These are phyloP conservation scores for Neurospora sp. DNA, from an alignment of 495 filamentous ascomycete species.

Conservation along the genomic window DNA sequence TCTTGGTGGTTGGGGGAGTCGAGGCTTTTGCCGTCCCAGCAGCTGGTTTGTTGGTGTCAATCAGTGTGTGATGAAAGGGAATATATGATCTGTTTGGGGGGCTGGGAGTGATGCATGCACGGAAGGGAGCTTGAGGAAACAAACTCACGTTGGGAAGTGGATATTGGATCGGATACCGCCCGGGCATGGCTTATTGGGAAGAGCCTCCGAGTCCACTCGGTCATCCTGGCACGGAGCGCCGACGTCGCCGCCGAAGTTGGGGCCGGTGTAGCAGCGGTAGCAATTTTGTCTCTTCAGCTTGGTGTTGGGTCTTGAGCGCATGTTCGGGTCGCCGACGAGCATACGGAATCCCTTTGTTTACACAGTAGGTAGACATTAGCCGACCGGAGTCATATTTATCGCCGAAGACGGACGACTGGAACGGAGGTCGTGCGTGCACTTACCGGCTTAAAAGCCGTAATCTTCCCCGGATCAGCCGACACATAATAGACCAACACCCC, in stretches of 20 bases:
- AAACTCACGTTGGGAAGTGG: slow-evolving; percentile 38
- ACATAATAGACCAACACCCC: slow-evolving; percentile 47
- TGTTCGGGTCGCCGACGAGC: slow-evolving; percentile 38
- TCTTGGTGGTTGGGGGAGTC: slow-evolving; percentile 44
- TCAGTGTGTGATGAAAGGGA: neutral
- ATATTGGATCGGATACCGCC: slow-evolving; percentile 44
- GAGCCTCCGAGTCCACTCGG: slow-evolving; percentile 28
- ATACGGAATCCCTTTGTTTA: slow-evolving; percentile 28
- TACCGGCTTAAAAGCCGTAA: slow-evolving; percentile 45
- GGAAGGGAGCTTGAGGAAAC: neutral
- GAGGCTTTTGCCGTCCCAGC: slow-evolving; percentile 47
- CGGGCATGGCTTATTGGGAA: slow-evolving; percentile 31
- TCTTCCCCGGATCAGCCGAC: slow-evolving; percentile 38
- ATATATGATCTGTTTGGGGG: too few species aligned
- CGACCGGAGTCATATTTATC: neutral
- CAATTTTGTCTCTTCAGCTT: slow-evolving; percentile 35
- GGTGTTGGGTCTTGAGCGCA: slow-evolving; percentile 27
- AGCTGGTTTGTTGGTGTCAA: slow-evolving; percentile 17
- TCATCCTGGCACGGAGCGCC: slow-evolving; percentile 33
- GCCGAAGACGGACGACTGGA: neutral
- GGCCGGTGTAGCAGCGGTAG: slow-evolving; percentile 41
- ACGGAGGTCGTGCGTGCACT: slow-evolving; percentile 1
- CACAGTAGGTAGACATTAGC: neutral
- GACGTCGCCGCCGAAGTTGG: slow-evolving; percentile 37
- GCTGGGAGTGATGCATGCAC: neutral